Conservation (phyloP, 1,284 basidiomycete genomes). For the Porogramme epimiltina region DNA sequence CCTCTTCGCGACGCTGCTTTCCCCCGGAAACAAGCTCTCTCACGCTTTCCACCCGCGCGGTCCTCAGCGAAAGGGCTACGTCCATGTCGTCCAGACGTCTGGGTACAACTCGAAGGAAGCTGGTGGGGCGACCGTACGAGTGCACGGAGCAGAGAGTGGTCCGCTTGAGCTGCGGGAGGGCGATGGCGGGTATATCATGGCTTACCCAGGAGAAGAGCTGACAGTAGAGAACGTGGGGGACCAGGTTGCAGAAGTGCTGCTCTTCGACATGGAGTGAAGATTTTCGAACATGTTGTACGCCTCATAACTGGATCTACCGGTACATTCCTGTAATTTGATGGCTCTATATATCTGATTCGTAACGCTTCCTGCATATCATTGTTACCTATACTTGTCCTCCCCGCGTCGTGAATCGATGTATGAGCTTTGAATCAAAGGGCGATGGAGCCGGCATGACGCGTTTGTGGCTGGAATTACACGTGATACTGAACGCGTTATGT, state of each 20-base stretch:
- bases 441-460: background rate
- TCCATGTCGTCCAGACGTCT: slow-evolving; percentile 75
- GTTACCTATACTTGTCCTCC: no score
- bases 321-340: no score
- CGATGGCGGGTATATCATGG: slow-evolving; percentile 70
- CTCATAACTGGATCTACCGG: no score
- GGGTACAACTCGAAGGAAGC: slow-evolving; percentile 67
- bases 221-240: slow-evolving; percentile 63
- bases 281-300: no score
- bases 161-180: slow-evolving; percentile 57
- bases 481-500: slow-evolving; percentile 17
- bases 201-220: slow-evolving; percentile 45
- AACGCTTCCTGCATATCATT: no score
- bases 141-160: slow-evolving; percentile 40
- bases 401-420: no score
- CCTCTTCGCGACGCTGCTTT: slow-evolving; percentile 69
- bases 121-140: slow-evolving; percentile 50
- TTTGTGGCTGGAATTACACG: background rate
- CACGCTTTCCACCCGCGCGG: slow-evolving; percentile 40
- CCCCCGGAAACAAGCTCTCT: slow-evolving; percentile 51
- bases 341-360: no score
- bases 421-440: no score
- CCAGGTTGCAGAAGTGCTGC: slow-evolving; percentile 62
- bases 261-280: slow-evolving; percentile 74
- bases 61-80: slow-evolving; percentile 42